These are phyloP conservation scores for Didymella glomerata DNA, from an alignment of 2,329 filamentous ascomycete species.

Conservation along the genomic window DNA sequence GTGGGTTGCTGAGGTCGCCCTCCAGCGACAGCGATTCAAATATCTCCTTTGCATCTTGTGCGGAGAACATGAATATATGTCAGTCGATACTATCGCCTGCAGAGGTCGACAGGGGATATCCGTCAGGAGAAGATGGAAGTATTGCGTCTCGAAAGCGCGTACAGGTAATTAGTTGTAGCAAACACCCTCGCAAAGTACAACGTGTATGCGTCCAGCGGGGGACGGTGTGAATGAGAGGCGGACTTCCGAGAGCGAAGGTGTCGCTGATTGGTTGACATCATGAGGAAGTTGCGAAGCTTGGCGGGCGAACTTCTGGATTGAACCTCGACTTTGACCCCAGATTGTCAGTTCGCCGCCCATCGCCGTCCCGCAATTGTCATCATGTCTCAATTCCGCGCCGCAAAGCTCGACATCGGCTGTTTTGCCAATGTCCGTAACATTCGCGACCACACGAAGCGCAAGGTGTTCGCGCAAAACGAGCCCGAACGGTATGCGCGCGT, in stretches of 20 bases:
- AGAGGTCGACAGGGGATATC: neutral
- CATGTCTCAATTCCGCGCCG: conserved; percentile 80
- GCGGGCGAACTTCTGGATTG: conserved; percentile 20
- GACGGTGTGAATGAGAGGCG: conserved; percentile 1
- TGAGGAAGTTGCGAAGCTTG: conserved; percentile 24
- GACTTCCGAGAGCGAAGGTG: conserved; percentile 10
- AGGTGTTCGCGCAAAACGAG: conserved; percentile 87
- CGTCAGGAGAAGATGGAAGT: neutral
- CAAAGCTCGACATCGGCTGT: conserved; percentile 87
- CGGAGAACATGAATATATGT: conserved; percentile 42
- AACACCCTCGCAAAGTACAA: neutral
- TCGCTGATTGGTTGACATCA: conserved; percentile 22
- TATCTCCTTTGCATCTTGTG: conserved; percentile 43
- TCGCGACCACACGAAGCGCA: conserved; percentile 95
- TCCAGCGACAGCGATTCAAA: conserved; percentile 34
- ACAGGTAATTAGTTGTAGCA: neutral
- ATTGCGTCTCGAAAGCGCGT: neutral
- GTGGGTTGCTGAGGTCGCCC: conserved; percentile 18
- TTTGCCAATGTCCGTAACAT: conserved; percentile 87
- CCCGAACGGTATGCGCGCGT: conserved; percentile 74
- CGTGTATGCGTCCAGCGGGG: neutral
- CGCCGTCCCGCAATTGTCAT: conserved; percentile 31
- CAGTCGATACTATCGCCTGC: neutral
- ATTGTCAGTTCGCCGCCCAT: conserved; percentile 16
- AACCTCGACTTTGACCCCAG: conserved; percentile 10